phyloP scores from a whole-genome alignment of 1,284 basidiomycete species.

The Athelia psychrophila region DNA sequence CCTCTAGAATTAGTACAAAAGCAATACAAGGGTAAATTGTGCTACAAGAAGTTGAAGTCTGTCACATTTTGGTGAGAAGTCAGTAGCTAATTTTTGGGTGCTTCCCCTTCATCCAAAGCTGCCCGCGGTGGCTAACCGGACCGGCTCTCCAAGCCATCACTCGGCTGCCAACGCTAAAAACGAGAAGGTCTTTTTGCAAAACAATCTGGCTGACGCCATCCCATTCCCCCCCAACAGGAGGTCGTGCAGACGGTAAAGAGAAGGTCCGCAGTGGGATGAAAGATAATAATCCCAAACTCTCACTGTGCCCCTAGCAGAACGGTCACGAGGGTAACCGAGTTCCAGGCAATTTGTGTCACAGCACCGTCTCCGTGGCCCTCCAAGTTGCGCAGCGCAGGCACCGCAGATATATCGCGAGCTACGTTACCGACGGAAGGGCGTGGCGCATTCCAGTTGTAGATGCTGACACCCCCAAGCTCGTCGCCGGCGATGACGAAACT shows the following conservation, averaged over 20 bases:
- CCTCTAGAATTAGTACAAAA: too few species aligned
- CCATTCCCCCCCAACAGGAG: conserved; percentile 32
- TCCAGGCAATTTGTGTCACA: conserved; percentile 64
- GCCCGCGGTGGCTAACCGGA: conserved; percentile 29
- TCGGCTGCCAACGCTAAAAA: conserved; percentile 61
- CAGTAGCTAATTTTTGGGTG: conserved; percentile 27
- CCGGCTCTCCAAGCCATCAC: conserved; percentile 73
- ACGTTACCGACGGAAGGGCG: too few species aligned
- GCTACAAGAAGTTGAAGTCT: too few species aligned
- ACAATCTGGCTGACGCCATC: conserved; percentile 62
- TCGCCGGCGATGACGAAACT: conserved; percentile 59
- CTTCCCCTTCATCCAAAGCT: conserved; percentile 17
- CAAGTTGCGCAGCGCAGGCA: conserved; percentile 43
- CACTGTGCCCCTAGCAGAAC: conserved; percentile 61
- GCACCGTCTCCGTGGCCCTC: conserved; percentile 57
- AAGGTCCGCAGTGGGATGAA: conserved; percentile 56
- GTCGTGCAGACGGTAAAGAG: conserved; percentile 40
- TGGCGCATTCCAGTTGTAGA: conserved; percentile 51
- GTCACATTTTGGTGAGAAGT: too few species aligned
- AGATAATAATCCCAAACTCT: conserved; percentile 65
- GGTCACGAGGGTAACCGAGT: conserved; percentile 53
- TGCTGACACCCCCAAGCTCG: conserved; percentile 51
- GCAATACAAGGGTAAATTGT: too few species aligned
- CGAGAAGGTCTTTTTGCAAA: conserved; percentile 58
- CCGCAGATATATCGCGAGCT: conserved; percentile 6